phyloP scores from a whole-genome alignment of 176 grass and related monocot species.

The Aegilops umbellulata region DNA sequence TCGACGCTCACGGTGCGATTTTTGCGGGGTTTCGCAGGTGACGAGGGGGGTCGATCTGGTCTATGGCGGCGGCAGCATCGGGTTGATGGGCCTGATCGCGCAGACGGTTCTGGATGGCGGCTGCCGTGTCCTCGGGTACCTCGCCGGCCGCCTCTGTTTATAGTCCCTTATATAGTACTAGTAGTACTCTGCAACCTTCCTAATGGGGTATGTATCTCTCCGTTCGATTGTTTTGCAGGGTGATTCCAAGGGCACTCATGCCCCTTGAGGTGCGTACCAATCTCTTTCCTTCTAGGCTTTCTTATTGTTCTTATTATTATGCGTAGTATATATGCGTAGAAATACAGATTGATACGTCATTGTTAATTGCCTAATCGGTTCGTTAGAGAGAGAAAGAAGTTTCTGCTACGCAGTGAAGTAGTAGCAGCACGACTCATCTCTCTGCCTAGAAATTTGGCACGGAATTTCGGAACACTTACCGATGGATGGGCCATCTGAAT shows the following conservation, averaged over 20 bases:
- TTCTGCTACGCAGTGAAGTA: neutral
- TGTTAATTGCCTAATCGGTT: conserved; percentile 7
- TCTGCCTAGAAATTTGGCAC: neutral
- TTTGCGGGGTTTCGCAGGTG: conserved; percentile 49
- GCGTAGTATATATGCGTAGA: neutral
- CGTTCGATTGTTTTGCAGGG: conserved; percentile 48
- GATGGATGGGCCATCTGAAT: neutral
- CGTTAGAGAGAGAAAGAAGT: neutral
- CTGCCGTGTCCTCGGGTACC: conserved; percentile 77
- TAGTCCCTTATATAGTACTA: neutral
- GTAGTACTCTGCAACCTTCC: neutral
- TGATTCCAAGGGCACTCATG: conserved; percentile 94
- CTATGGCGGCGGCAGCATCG: conserved; percentile 94
- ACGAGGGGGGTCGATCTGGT: conserved; percentile 76
- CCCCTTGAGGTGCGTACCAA: conserved; percentile 69
- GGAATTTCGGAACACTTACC: neutral
- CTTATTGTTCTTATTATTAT: neutral
- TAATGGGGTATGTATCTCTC: conserved; percentile 13
- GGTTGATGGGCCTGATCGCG: conserved; percentile 95
- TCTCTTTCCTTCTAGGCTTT: conserved; percentile 17
- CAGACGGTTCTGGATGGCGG: conserved; percentile 81
- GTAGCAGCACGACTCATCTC: neutral
- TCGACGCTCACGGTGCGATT: neutral
- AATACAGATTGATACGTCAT: neutral
- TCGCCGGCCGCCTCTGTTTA: neutral